These are phyloP conservation scores for Xanthoconium separans DNA, from an alignment of 1,284 basidiomycete genomes.

Conservation along the genomic window DNA sequence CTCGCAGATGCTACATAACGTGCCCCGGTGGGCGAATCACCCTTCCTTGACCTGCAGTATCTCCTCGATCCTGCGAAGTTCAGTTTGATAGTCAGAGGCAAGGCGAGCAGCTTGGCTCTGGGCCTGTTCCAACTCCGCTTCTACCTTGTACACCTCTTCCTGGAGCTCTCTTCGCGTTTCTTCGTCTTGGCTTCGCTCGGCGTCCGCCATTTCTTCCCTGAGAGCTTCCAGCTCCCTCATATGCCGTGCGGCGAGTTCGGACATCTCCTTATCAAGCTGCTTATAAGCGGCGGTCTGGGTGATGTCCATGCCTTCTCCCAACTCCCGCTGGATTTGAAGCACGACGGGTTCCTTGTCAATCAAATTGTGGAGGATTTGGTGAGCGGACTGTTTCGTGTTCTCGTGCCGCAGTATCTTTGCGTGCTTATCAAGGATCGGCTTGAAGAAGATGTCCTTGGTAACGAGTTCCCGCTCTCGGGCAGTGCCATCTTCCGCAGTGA, in stretches of 20 bases:
- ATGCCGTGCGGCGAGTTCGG: conserved; percentile 36
- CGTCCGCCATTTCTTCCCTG: conserved; percentile 28
- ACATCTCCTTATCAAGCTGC: conserved; percentile 34
- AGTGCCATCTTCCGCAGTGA: conserved; percentile 33
- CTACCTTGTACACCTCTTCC: conserved; percentile 30
- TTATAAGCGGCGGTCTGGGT: conserved; percentile 36
- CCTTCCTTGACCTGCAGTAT: conserved; percentile 32
- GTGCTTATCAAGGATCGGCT: conserved; percentile 38
- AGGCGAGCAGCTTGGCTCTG: conserved; percentile 30
- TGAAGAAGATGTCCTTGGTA: conserved; percentile 41
- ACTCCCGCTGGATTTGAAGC: conserved; percentile 42
- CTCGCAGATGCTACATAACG: conserved; percentile 28
- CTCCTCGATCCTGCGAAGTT: conserved; percentile 36
- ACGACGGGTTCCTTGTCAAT: conserved; percentile 33
- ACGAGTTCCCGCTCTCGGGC: conserved; percentile 37
- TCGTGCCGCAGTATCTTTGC: conserved; percentile 39
- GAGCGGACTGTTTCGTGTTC: conserved; percentile 34
- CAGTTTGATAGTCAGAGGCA: conserved; percentile 35
- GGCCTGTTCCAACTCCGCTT: conserved; percentile 28
- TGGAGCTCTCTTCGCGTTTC: conserved; percentile 30
- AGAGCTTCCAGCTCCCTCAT: conserved; percentile 36
- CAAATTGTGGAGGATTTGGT: conserved; percentile 36
- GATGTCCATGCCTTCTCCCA: conserved; percentile 37
- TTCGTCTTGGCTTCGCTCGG: conserved; percentile 32
- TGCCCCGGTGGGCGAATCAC: conserved; percentile 15